Evolutionary conservation across 2,329 filamentous ascomycete species (phyloP), one percentile per base, ranked within the genome.

Genomic region (Penicillium sp.): DNA sequence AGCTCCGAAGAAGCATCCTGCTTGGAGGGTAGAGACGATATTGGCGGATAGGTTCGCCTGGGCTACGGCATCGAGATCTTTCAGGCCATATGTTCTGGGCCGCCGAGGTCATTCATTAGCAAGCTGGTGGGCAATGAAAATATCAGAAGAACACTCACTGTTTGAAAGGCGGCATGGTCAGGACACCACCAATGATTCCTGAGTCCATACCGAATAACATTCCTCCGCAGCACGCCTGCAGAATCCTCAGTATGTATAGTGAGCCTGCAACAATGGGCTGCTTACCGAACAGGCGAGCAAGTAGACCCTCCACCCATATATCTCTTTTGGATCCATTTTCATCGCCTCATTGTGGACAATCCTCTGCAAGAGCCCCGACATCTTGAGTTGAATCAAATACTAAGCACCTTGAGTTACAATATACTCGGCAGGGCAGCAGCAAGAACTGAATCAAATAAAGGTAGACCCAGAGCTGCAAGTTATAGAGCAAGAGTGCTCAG

Each of bases 341-440:
- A 90, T 89, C 43, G 88, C 84, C 70, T 90, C 85, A 77, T 89
- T 89, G 72, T 82, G 82, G 63, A 88, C 81, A 66, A 88, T 77
- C 63, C 74, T 75, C 63, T 77, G 78, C 53, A 88, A 78, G 61
- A 86, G 69, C 53, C 60, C 63, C 47, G 69, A 64, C 68, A 82
- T 81, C 51, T 35, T 70, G 56, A 60, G 55, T 56, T 50, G 58
- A 65, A 48, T 22, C 11, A 50, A 59, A 59, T 55, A 31, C 27
- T 3, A n/a, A n/a, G n/a, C 15, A 18, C n/a, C n/a, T 37, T n/a
- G 15, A 35, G 7, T 37, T 12, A 8, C 33, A 37, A 40, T 40
- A 22, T 40, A 37, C 33, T n/a, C 35, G 58, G 55, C 15, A 45
- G 56, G 5, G 25, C n/a, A 40, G 37, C 2, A 14, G 6, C 1